These are phyloP conservation scores for Dactylis glomerata DNA, from an alignment of 176 grass and related monocot species.

Conservation along the genomic window DNA sequence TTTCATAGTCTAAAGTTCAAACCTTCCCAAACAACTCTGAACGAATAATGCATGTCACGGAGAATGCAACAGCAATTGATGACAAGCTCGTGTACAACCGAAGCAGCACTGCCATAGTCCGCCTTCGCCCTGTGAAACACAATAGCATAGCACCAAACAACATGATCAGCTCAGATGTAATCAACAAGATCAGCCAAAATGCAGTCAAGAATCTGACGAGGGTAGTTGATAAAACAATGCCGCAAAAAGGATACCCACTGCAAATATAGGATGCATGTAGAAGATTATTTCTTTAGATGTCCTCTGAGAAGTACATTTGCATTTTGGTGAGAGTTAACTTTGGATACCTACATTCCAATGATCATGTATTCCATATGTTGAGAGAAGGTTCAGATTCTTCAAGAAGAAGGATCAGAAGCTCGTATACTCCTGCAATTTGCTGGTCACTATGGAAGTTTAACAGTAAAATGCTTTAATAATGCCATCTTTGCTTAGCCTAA, in stretches of 20 bases:
- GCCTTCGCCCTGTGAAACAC: constrained; percentile 54
- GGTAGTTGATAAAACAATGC: not conserved
- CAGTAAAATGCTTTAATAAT: not conserved
- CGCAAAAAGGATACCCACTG: not conserved
- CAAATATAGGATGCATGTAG: not conserved
- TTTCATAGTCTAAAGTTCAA: constrained; percentile 24
- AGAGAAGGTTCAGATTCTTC: not conserved
- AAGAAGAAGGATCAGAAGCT: not conserved
- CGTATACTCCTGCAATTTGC: not conserved
- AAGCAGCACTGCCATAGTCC: constrained; percentile 45
- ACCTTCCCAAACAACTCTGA: constrained; percentile 71
- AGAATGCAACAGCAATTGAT: constrained; percentile 65
- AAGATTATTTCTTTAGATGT: constrained; percentile 12
- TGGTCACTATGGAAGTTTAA: not conserved
- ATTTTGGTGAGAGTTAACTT: not conserved
- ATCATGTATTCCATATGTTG: not conserved
- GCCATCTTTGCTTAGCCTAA: not conserved
- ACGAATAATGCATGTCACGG: constrained; percentile 57
- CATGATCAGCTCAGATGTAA: constrained; percentile 13
- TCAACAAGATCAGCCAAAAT: constrained; percentile 25
- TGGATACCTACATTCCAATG: not conserved
- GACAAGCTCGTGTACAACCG: constrained; percentile 78
- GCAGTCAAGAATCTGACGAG: not conserved
- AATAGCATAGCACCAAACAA: not conserved
- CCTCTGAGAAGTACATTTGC: not conserved